A percentile compares a stretch with the other conserved stretches of the same genome.
phyloP scores from a whole-genome alignment of 2,329 filamentous ascomycete species.

The Cladosporium sp. region DNA sequence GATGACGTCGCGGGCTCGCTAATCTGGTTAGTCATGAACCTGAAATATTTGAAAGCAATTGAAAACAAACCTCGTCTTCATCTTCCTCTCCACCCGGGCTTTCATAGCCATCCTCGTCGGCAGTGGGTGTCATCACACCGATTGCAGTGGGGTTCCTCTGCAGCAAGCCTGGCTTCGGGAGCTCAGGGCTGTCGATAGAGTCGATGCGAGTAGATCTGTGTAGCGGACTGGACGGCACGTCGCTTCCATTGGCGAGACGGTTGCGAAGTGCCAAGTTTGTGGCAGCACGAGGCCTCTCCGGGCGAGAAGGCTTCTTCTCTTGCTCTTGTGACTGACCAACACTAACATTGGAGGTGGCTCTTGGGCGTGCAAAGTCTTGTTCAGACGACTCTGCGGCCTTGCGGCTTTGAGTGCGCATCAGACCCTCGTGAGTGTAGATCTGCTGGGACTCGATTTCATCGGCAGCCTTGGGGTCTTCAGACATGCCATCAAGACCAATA shows the following conservation, averaged over 20 bases:
- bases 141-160: slow-evolving; percentile 24
- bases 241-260: slow-evolving; percentile 25
- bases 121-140: slow-evolving; percentile 21
- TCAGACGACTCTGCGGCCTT: slow-evolving; percentile 18
- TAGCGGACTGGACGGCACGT: slow-evolving; percentile 27
- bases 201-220: slow-evolving; percentile 27
- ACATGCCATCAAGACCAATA: slow-evolving; percentile 37
- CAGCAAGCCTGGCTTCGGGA: slow-evolving; percentile 9
- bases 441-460: slow-evolving; percentile 30
- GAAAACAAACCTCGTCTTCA: slow-evolving; percentile 29
- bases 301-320: slow-evolving; percentile 10
- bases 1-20: slow-evolving; percentile 79
- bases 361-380: slow-evolving; percentile 25
- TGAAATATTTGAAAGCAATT: not conserved
- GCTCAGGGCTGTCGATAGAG: slow-evolving; percentile 20
- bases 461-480: slow-evolving; percentile 12
- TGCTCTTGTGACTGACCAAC: not conserved
- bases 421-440: slow-evolving; percentile 5
- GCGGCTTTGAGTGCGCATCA: not conserved
- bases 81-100: slow-evolving; percentile 31
- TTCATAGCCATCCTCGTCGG: slow-evolving; percentile 32
- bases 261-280: slow-evolving; percentile 16
- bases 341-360: slow-evolving; percentile 16
- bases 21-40: not conserved
- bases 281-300: slow-evolving; percentile 4